Evolutionary conservation across 768 basidiomycete genomes (phyloP), one percentile per base, ranked within the genome.

Genomic region (Hygrophoropsis aurantiaca): DNA sequence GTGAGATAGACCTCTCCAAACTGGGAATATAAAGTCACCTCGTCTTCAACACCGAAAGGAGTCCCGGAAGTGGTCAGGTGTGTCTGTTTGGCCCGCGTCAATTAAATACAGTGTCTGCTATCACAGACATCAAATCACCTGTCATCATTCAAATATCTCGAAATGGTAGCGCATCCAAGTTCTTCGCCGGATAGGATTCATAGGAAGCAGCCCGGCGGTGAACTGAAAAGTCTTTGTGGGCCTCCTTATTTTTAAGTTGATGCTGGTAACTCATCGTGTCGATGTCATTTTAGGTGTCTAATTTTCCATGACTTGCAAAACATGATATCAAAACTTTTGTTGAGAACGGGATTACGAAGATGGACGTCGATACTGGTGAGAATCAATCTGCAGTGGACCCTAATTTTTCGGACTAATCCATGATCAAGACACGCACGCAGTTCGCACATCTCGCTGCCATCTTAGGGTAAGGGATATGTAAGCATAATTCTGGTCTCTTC

Each of bases 281-380:
- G 15, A 30, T 7, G 5, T 32, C 27, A 18, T 30, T 20, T 4
- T 47, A 77, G 77, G 41, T 84, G 76, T 81, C 77, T 84, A 54
- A 82, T 84, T 66, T 85, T 84, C 80, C 82, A 85, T 71, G 82
- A 82, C 61, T 81, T 26, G 74, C 78, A 58, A 81, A 81, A 71
- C 75, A 80, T 32, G 82, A 85, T 71, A 85, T 84, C 71, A 69
- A 70, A 58, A 77, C 74, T 43, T 81, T 81, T 46, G 82, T 83
- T 58, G 56, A 65, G 51, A 77, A 81, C 70, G 82, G 82, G 59
- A 81, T 82, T 42, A 79, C 83, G 60, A 84, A 84, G 75, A 83
- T 83, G 81, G 82, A 83, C 73, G 79, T 81, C 52, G 79, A 80
- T 62, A 82, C 80, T 53, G 77, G 71, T 67, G 37, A 46, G 62